Evolutionary conservation across 2,329 filamentous ascomycete genomes (phyloP).

Genomic region (Fusarium palustre): DNA sequence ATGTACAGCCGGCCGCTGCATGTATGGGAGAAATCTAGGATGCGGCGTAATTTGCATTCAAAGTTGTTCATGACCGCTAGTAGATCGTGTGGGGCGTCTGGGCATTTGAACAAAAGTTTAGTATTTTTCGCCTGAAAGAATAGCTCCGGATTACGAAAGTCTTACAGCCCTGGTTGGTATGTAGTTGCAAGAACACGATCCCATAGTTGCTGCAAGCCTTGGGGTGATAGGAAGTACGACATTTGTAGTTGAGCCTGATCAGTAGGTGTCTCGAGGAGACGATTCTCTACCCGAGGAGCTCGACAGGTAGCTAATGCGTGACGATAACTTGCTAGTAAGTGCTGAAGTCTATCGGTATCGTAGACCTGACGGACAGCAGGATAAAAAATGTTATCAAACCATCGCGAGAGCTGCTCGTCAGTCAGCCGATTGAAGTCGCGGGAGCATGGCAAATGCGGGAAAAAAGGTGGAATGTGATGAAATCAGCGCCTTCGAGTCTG

Average conservation of each 20-base stretch:
- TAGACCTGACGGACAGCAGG: conserved; percentile 17
- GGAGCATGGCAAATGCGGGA: conserved; percentile 17
- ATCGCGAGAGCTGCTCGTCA: conserved; percentile 15
- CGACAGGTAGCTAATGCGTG: conserved; percentile 19
- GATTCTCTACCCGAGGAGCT: conserved; percentile 1
- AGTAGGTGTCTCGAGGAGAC: conserved; percentile 12
- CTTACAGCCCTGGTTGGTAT: too few species aligned
- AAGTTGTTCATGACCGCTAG: too few species aligned
- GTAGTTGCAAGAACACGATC: neutral
- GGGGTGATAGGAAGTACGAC: conserved; percentile 14
- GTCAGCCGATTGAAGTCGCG: conserved; percentile 13
- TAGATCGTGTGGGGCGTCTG: too few species aligned
- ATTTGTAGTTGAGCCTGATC: conserved; percentile 11
- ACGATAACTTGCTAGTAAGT: conserved; percentile 26
- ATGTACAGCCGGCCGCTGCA: too few species aligned
- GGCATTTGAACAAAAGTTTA: too few species aligned
- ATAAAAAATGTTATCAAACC: conserved; percentile 28
- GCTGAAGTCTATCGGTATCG: conserved; percentile 7
- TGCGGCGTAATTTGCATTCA: too few species aligned
- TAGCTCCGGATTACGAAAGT: too few species aligned
- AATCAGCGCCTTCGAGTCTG: conserved; percentile 11
- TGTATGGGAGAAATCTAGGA: too few species aligned
- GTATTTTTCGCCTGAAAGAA: too few species aligned
- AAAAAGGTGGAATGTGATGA: conserved; percentile 24
- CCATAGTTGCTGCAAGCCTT: conserved; percentile 13